phyloP scores from a whole-genome alignment of 106 monocot species.

The Phalaenopsis aphrodite region DNA sequence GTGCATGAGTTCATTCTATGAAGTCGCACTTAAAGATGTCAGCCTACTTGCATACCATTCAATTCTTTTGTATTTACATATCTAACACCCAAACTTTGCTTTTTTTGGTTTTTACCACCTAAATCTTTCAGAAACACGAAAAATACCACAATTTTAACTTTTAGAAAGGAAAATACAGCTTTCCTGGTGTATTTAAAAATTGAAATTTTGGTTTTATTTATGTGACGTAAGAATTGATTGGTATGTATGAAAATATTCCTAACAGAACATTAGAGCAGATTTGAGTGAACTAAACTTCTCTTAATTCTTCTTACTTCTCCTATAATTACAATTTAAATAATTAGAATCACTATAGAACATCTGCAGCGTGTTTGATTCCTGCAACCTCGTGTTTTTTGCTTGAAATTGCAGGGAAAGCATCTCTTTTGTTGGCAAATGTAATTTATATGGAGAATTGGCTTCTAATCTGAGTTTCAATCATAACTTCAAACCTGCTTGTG shows the following conservation, averaged over 20 bases:
- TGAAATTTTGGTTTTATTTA: too few species aligned
- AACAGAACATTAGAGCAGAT: not conserved
- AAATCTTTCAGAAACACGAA: too few species aligned
- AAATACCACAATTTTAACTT: too few species aligned
- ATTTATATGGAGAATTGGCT: slow-evolving; percentile 21
- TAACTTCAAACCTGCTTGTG: slow-evolving; percentile 11
- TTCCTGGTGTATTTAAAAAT: too few species aligned
- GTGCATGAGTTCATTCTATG: not conserved
- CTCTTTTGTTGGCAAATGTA: slow-evolving; percentile 20
- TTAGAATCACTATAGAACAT: not conserved
- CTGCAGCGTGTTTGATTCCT: not conserved
- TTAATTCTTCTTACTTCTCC: not conserved
- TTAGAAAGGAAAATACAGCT: too few species aligned
- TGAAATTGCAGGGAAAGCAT: slow-evolving; percentile 50
- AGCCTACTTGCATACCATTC: not conserved
- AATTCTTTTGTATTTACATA: too few species aligned
- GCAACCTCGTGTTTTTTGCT: slow-evolving; percentile 1
- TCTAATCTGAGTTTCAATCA: slow-evolving; percentile 14
- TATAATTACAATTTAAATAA: not conserved
- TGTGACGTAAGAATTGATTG: not conserved
- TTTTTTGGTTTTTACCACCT: too few species aligned
- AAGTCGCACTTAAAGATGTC: not conserved
- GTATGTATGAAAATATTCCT: not conserved
- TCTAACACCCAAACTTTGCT: too few species aligned
- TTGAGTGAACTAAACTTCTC: not conserved